Percentiles rank a stretch among this genome's conserved stretches.
Conservation (phyloP, 768 basidiomycete species). For the Leccinum ochraceum region DNA sequence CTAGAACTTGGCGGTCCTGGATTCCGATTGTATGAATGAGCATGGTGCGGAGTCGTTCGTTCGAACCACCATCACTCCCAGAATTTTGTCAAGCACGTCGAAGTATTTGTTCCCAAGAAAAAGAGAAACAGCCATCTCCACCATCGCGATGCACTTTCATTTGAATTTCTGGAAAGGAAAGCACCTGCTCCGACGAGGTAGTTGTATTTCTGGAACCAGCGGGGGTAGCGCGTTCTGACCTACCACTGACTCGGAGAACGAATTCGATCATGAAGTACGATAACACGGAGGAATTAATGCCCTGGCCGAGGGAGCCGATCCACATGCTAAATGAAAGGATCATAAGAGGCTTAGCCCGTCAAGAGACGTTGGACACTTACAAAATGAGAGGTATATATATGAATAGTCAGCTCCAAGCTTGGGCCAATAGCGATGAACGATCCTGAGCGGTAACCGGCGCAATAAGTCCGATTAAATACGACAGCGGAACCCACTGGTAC, state of each 20-base stretch:
- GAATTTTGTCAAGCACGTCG: too few species aligned
- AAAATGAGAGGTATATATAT: slow-evolving; percentile 34
- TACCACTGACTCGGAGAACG: slow-evolving; percentile 36
- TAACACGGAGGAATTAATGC: slow-evolving; percentile 30
- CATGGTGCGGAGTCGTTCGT: too few species aligned
- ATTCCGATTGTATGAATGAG: too few species aligned
- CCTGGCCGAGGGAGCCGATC: slow-evolving; percentile 21
- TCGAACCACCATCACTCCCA: too few species aligned
- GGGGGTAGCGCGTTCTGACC: slow-evolving; percentile 37
- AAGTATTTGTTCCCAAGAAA: too few species aligned
- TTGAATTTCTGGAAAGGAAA: not conserved
- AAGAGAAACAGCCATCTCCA: too few species aligned
- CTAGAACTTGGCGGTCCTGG: too few species aligned
- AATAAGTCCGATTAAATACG: slow-evolving; percentile 35
- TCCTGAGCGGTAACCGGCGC: slow-evolving; percentile 43
- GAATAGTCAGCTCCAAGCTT: slow-evolving; percentile 24
- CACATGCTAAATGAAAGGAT: slow-evolving; percentile 10
- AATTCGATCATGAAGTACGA: slow-evolving; percentile 29
- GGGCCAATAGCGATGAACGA: slow-evolving; percentile 39
- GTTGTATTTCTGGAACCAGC: slow-evolving; percentile 41
- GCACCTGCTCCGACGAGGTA: slow-evolving; percentile 44
- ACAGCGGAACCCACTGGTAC: slow-evolving; percentile 43
- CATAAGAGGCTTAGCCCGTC: slow-evolving; percentile 1
- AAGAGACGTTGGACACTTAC: slow-evolving; percentile 14
- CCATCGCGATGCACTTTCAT: too few species aligned